These are phyloP conservation scores for Coemansia sp. DNA, from an alignment of 192 early-diverging fungal species.

Conservation along the genomic window DNA sequence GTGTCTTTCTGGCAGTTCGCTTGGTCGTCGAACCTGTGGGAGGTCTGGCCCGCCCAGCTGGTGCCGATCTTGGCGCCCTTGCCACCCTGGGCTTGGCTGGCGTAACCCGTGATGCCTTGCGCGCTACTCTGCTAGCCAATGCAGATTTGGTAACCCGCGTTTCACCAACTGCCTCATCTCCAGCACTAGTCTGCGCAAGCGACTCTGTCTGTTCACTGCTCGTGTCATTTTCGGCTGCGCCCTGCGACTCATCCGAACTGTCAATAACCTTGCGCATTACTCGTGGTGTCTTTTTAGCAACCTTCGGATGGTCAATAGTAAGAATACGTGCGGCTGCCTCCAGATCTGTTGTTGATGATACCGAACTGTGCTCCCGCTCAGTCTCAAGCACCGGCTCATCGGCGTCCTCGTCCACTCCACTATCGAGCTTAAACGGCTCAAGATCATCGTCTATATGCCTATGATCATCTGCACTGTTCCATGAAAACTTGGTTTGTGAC, in stretches of 20 bases:
- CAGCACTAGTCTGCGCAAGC: neutral
- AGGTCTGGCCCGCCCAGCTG: constrained; percentile 9
- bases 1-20: neutral
- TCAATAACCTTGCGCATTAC: constrained; percentile 15
- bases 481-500: neutral
- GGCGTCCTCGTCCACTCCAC: constrained; percentile 1
- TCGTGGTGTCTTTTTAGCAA: neutral
- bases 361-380: neutral
- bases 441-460: neutral
- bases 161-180: neutral
- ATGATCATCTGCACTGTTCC: neutral
- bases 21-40: neutral
- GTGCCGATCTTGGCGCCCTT: constrained; percentile 7
- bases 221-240: neutral
- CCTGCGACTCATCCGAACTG: constrained; percentile 29
- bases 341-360: neutral
- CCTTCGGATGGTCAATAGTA: neutral
- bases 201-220: neutral
- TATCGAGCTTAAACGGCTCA: constrained; percentile 5
- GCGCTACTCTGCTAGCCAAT: neutral
- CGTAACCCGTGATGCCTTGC: neutral
- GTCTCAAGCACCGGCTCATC: constrained; percentile 1
- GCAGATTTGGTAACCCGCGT: neutral
- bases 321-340: neutral
- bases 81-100: neutral